A percentile compares a stretch with the other conserved stretches of the same genome.
phyloP scores from a whole-genome alignment of 129 eudicot genomes.

The Rutidosis leptorrhynchoides region DNA sequence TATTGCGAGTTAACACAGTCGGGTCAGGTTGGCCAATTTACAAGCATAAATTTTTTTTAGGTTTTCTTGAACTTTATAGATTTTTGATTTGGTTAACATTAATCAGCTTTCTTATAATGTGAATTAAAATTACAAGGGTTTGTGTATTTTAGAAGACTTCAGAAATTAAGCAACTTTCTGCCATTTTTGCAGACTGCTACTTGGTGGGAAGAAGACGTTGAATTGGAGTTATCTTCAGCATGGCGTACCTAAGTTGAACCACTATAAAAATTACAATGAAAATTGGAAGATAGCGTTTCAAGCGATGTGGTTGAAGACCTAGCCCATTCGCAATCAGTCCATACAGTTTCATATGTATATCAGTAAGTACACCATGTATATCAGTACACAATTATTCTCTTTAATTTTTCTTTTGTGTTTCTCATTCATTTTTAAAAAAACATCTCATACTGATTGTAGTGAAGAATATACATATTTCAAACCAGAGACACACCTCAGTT shows the following conservation, averaged over 20 bases:
- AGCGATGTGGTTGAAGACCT: neutral
- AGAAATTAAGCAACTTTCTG: neutral
- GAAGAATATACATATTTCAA: constrained; percentile 16
- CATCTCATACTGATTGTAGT: constrained; percentile 11
- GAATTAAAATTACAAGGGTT: neutral
- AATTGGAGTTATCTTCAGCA: constrained; percentile 71
- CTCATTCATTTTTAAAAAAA: constrained; percentile 6
- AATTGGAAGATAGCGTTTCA: constrained; percentile 3
- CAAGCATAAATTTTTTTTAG: neutral
- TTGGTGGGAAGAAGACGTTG: constrained; percentile 97
- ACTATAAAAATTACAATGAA: constrained; percentile 14
- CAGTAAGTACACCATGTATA: constrained; percentile 23
- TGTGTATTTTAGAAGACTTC: neutral
- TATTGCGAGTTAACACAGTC: neutral
- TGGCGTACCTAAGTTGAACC: constrained; percentile 77
- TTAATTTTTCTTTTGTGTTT: neutral
- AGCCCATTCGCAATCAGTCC: constrained; percentile 13
- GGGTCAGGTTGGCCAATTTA: neutral
- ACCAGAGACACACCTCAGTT: neutral
- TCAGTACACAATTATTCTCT: constrained; percentile 10
- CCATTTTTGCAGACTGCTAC: constrained; percentile 57
- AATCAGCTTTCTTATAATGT: neutral
- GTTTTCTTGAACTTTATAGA: neutral
- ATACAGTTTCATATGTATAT: constrained; percentile 19
- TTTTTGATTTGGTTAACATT: neutral